Evolutionary conservation across 352 stramenopile species (phyloP).

Genomic region (Saprolegnia diclina): DNA sequence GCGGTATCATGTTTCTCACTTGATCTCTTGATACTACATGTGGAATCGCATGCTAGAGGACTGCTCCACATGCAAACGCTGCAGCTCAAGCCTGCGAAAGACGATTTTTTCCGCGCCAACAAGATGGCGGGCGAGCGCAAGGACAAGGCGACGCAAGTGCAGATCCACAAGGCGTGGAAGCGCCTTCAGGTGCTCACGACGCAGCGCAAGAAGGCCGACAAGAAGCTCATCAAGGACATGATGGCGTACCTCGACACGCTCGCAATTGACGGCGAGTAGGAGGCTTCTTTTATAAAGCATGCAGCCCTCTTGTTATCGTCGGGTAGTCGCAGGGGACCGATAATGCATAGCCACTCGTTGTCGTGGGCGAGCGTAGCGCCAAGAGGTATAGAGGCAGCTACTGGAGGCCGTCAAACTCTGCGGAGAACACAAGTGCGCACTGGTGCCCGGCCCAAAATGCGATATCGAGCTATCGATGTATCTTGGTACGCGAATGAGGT

Average conservation of each 20-base stretch:
- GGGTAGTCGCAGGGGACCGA: too few species aligned
- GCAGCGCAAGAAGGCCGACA: slow-evolving; percentile 76
- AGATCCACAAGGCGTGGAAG: slow-evolving; percentile 62
- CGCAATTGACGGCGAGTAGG: not conserved
- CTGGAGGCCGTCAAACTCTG: too few species aligned
- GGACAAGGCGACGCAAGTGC: slow-evolving; percentile 38
- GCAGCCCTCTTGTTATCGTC: too few species aligned
- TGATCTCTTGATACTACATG: not conserved
- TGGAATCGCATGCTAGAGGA: slow-evolving; percentile 30
- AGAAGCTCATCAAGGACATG: slow-evolving; percentile 81
- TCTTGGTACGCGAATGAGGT: too few species aligned
- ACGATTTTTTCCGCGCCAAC: slow-evolving; percentile 65
- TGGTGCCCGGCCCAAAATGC: too few species aligned
- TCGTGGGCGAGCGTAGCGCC: too few species aligned
- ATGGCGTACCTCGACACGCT: slow-evolving; percentile 71
- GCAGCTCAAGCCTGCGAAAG: slow-evolving; percentile 50
- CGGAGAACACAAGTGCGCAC: too few species aligned
- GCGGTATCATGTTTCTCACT: slow-evolving; percentile 26
- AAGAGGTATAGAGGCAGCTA: too few species aligned
- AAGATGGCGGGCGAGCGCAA: slow-evolving; percentile 38
- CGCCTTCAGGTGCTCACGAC: slow-evolving; percentile 58
- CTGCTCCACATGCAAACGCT: slow-evolving; percentile 57
- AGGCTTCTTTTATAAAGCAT: too few species aligned
- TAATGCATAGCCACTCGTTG: too few species aligned
- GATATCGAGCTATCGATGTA: too few species aligned